phyloP scores from a whole-genome alignment of 495 filamentous ascomycete genomes.

The Hypomontagnella monticulosa region DNA sequence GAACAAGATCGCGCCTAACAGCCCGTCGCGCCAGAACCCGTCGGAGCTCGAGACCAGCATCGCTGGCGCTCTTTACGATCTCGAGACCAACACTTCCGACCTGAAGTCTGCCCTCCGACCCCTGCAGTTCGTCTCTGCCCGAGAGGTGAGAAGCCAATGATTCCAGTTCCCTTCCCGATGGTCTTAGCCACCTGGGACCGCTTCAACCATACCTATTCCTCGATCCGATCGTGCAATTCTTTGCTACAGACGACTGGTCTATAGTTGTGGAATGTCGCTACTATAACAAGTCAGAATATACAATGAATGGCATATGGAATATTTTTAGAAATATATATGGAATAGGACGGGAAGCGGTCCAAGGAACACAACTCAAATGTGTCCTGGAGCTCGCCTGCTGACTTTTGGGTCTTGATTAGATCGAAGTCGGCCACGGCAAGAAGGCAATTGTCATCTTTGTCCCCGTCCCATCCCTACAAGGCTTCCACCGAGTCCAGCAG shows the following conservation, averaged over 20 bases:
- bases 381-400: constrained; percentile 71
- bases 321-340: constrained; percentile 54
- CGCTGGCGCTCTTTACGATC: constrained; percentile 93
- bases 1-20: constrained; percentile 98
- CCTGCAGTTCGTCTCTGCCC: constrained; percentile 95
- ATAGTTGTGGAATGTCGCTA: constrained; percentile 21
- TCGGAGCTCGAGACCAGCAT: constrained; percentile 95
- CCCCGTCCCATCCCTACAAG: constrained; percentile 92
- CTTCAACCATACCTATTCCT: constrained; percentile 53
- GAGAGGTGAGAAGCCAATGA: constrained; percentile 83
- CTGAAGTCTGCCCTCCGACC: constrained; percentile 92
- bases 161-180: constrained; percentile 21
- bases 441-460: constrained; percentile 99
- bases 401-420: constrained; percentile 78
- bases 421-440: constrained; percentile 99
- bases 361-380: constrained; percentile 52
- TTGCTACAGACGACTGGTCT: constrained; percentile 30
- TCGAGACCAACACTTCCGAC: constrained; percentile 97
- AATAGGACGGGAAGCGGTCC: constrained; percentile 79
- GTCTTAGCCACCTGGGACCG: constrained; percentile 37
- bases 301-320: constrained; percentile 40
- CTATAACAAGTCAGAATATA: constrained; percentile 15
- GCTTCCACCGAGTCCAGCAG: constrained; percentile 99
- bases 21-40: constrained; percentile 89
- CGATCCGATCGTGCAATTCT: constrained; percentile 28